Base-by-base conservation (phyloP, 768 basidiomycete genomes). In the Hypholoma sublateritium region DNA sequence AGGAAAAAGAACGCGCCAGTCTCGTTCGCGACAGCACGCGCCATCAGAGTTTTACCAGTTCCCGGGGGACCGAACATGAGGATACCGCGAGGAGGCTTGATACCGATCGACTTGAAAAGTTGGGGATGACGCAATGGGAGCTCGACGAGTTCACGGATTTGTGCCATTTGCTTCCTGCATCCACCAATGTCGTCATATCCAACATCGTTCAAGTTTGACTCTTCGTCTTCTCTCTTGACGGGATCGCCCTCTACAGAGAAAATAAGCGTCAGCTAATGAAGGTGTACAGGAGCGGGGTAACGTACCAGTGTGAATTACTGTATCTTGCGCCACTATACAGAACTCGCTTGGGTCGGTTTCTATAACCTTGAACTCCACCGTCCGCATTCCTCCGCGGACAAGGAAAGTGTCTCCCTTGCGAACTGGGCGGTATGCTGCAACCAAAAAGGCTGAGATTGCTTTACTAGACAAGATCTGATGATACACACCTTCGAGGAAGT, bases 1-100 rank as follows among this genome's bases (percentile, higher is more conserved):
- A 98, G 78, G 88, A 99, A 99, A 84, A 99, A 99, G 85, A 99
- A 99, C 14, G 97, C 97, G 49, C 97, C 97, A 24, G 97, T 99
- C 76, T 99, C 97, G 71, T 99, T 99, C 61, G 97, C 97, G 46
- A 99, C 97, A 6, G 97, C 97, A 65, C 97, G 89, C 50, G 97
- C 97, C 96, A 99, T 99, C 63, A 99, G 84, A 5, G 97, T 98
- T 79, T 98, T 99, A 82, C 97, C 97, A 19, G 96, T 98, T 80
- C 97, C 97, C 34, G 96, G 96, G 61, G 96, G 96, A 55, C 96
- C 96, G 69, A 84, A 99, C 93, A 99, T 90, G 63, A 99, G 88
- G 67, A 99, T 95, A 82, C 96, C 96, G 64, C 96, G 89, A 21
- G 96, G 96, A 32, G 97, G 97, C 74, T 98, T 99, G 84, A 99